These are phyloP conservation scores for Scorias spongiosa DNA, from an alignment of 2,329 filamentous ascomycete species.

Conservation along the genomic window DNA sequence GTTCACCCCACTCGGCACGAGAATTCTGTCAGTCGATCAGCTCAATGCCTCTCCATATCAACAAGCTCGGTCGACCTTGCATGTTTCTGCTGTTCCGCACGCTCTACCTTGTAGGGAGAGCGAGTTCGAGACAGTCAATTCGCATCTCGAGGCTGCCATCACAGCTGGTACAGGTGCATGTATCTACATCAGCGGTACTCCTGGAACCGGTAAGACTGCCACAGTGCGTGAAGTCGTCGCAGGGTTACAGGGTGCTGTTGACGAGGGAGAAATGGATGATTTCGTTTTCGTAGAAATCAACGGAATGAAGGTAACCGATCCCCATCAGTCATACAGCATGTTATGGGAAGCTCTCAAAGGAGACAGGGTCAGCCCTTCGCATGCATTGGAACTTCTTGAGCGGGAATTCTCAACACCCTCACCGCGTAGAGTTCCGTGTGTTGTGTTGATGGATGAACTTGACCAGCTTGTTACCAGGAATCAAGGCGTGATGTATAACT, in stretches of 20 bases:
- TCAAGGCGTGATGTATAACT: conserved; percentile 99
- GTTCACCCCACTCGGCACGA: conserved; percentile 87
- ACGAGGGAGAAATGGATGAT: conserved; percentile 83
- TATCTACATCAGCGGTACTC: conserved; percentile 98
- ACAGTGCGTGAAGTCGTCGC: conserved; percentile 91
- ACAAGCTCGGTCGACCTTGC: conserved; percentile 71
- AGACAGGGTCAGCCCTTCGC: conserved; percentile 78
- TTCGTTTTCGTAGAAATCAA: conserved; percentile 99
- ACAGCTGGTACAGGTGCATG: conserved; percentile 85
- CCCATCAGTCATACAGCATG: conserved; percentile 86
- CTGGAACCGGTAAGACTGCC: conserved; percentile 92
- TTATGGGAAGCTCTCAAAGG: conserved; percentile 94
- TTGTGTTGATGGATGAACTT: conserved; percentile 95
- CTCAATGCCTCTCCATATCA: conserved; percentile 78
- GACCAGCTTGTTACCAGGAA: conserved; percentile 97
- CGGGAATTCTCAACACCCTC: conserved; percentile 85
- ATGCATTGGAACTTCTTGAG: conserved; percentile 81
- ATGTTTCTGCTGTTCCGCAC: conserved; percentile 83
- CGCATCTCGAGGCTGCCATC: conserved; percentile 86
- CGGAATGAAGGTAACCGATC: conserved; percentile 98
- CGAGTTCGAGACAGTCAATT: conserved; percentile 85
- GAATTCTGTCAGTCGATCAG: conserved; percentile 60
- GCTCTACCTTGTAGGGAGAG: conserved; percentile 81
- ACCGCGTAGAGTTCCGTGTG: conserved; percentile 80
- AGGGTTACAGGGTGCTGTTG: conserved; percentile 74